These are phyloP conservation scores for Ambrosia hybrid DNA, from an alignment of 140 eudicot species.

Conservation along the genomic window DNA sequence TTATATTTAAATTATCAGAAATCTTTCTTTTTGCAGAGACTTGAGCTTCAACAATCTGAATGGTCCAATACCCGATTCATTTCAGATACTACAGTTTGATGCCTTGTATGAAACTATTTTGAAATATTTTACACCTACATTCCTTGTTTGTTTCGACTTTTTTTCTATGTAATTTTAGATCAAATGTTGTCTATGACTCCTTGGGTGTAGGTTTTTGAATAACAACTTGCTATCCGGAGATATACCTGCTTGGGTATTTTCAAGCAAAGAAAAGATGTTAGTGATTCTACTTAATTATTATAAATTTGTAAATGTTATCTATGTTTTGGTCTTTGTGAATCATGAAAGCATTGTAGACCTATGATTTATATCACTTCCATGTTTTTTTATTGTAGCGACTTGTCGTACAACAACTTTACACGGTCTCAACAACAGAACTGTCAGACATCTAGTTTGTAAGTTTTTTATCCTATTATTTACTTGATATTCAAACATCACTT, in stretches of 20 bases:
- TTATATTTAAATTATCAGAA: not conserved
- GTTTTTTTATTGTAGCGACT: slow-evolving; percentile 47
- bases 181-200: slow-evolving; percentile 12
- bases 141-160: not conserved
- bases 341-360: not conserved
- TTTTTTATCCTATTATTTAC: not conserved
- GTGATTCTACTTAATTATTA: slow-evolving; percentile 16
- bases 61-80: slow-evolving; percentile 46
- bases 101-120: slow-evolving; percentile 35
- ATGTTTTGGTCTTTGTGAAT: slow-evolving; percentile 1
- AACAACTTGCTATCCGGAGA: slow-evolving; percentile 59
- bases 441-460: slow-evolving; percentile 51
- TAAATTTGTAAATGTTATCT: not conserved
- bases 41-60: slow-evolving; percentile 56
- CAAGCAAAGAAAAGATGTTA: slow-evolving; percentile 36
- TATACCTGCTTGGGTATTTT: slow-evolving; percentile 45
- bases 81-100: slow-evolving; percentile 18
- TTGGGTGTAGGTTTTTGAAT: slow-evolving; percentile 46
- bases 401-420: slow-evolving; percentile 71
- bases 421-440: slow-evolving; percentile 23
- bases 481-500: not conserved
- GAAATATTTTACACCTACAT: not conserved
- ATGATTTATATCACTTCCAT: not conserved
- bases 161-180: not conserved
- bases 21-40: slow-evolving; percentile 48